Percentiles rank a stretch among this genome's conserved stretches.
Evolutionary conservation across 441 rosid species (phyloP).

Genomic region (Arabidopsis lyrata): DNA sequence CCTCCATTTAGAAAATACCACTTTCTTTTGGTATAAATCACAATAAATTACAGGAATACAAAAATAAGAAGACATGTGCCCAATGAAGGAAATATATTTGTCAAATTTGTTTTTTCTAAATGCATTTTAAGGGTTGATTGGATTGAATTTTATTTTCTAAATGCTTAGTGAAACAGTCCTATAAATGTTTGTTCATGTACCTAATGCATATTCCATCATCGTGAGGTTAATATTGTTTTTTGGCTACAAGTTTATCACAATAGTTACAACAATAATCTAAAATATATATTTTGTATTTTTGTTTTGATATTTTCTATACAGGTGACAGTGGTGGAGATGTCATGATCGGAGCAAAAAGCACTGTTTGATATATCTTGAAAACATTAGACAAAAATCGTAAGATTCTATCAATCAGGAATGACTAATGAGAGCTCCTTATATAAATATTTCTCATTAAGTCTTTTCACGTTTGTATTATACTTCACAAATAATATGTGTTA

Average conservation of each 20-base stretch:
- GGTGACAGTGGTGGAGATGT: neutral
- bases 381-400: neutral
- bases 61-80: neutral
- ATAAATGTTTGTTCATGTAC: conserved; percentile 4
- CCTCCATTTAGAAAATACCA: neutral
- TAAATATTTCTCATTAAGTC: neutral
- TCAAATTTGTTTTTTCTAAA: neutral
- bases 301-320: neutral
- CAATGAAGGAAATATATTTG: conserved; percentile 5
- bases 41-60: neutral
- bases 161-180: conserved; percentile 7
- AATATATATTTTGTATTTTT: too few species aligned
- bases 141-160: neutral
- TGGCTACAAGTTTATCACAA: neutral
- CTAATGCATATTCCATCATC: neutral
- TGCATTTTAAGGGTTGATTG: neutral
- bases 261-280: neutral
- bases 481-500: neutral
- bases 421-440: neutral
- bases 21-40: neutral
- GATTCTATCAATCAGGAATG: neutral
- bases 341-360: neutral
- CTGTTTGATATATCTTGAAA: neutral
- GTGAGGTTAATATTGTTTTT: neutral
- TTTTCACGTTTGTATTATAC: neutral